Base-by-base conservation (phyloP, 2,329 filamentous ascomycete species). In the Xylaria multiplex region DNA sequence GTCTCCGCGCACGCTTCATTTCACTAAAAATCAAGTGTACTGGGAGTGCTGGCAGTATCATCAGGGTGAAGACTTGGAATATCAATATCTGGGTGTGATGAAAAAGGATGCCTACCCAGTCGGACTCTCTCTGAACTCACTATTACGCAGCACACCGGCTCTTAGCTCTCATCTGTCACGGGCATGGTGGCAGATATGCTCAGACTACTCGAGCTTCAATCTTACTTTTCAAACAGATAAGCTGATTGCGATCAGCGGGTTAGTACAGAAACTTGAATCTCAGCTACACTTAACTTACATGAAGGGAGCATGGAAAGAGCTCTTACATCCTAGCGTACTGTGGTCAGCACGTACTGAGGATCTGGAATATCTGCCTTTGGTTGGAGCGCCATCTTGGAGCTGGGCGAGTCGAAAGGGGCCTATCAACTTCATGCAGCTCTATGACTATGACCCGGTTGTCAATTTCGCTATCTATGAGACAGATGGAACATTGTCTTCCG, bases 221-320 rank as follows among this genome's bases (percentile, higher is more conserved):
- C 63, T 65, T n/a, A 62, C 63, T 6, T 62, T 57, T 32, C 57
- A 57, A 8, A 24, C 35, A 2, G 63, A 62, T 32, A 65, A 62
- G 22, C 16, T 65, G 14, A 16, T 62, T 50, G 63, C 63, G 13
- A 65, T 65, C 22, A 42, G 46, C 30, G 58, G 60, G 5, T 37
- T 63, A 5, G 56, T 59, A 49, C 24, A 43, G 32, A 53, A 60
- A 27, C 43, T 59, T 1, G 30, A n/a, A 40, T 42, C 40, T 11
- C 42, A 30, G 27, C 45, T 58, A 2, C 40, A 55, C 9, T n/a
- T 49, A 35, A 54, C 32, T 22, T 64, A 55, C 48, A 22, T 30
- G 27, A 64, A 64, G 43, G 62, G 62, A 1, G 42, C 55, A 24
- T 64, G 49, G 62, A 59, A 40, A 24, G 56, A 60, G 48, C 32